A percentile compares a stretch with the other conserved stretches of the same genome.
These are phyloP conservation scores for Ploettnerulaceae sp. DNA, from an alignment of 2,329 filamentous ascomycete species.

Conservation along the genomic window DNA sequence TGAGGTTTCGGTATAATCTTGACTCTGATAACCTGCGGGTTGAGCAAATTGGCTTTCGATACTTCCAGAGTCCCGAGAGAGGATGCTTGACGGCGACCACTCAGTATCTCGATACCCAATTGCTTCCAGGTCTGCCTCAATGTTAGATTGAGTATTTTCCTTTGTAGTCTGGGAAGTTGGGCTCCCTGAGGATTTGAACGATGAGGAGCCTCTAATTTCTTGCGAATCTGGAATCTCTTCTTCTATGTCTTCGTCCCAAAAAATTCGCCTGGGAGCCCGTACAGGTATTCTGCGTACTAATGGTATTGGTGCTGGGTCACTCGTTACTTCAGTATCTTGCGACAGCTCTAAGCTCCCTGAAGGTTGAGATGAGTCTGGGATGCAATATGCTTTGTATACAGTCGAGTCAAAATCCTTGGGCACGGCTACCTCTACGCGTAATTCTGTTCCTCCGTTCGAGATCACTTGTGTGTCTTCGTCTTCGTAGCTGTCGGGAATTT, in stretches of 20 bases:
- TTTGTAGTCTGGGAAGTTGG: conserved; percentile 3
- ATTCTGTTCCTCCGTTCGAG: background rate
- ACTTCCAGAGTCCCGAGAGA: background rate
- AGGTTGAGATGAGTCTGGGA: background rate
- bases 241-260: conserved; percentile 25
- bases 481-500: conserved; percentile 30
- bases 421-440: conserved; percentile 15
- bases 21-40: background rate
- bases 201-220: conserved; percentile 16
- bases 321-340: background rate
- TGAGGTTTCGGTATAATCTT: background rate
- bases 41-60: conserved; percentile 6
- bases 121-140: background rate
- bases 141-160: background rate
- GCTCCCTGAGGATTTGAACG: conserved; percentile 12
- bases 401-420: conserved; percentile 18
- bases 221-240: conserved; percentile 22
- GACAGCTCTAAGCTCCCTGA: background rate
- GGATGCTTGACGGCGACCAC: background rate
- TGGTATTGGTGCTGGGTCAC: conserved; percentile 2
- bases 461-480: conserved; percentile 10
- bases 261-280: conserved; percentile 6
- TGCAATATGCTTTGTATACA: conserved; percentile 3
- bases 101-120: conserved; percentile 4
- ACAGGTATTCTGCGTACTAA: background rate